Base-by-base conservation (phyloP, 2,329 filamentous ascomycete genomes). In the Fusarium sambucinum region DNA sequence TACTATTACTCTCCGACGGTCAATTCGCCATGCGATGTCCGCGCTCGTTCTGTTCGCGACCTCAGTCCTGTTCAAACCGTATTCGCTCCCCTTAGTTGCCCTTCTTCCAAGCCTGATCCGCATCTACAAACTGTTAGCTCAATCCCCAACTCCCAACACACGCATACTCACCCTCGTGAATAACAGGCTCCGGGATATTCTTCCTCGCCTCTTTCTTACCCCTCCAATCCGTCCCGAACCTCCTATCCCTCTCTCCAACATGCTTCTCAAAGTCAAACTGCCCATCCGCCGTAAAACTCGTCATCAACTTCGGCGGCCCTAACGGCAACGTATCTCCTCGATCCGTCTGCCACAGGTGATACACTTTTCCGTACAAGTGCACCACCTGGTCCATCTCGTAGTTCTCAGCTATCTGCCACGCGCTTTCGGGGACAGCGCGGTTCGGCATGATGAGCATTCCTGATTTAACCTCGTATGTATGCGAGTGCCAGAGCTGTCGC, bases 291-390 rank as follows among this genome's bases (percentile, higher is more conserved):
- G 83, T 85, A 61, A 82, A 84, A 71, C 84, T 86, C 13, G 81
- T 85, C 85, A 87, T 87, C 9, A 87, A 77, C 71, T 83, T 80
- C 11, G 86, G 85, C 66, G 82, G 79, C 0, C 85, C 86, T 5
- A 87, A 69, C 0, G 85, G 85, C 30, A 87, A 63, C 61, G 75
- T 74, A 73, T 95, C 88, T 0, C 92, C 92, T 8, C 86, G 82
- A 79, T 96, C 93, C 17, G 90, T 87, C 84, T 96, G 92, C 93
- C 94, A 97, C 41, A 96, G 83, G 76, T 97, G 93, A 77, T 91
- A 96, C 2, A 90, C 88, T 76, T 97, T 97, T 12, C 93, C 93
- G 74, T 96, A 96, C 4, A 96, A 77, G 1, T 86, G 83, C 5
- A 93, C 80, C 0, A 96, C 84, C 59, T 94, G 85, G 66, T 91